Conservation (phyloP, 805 yeast species). For the Ogataea ganodermae region DNA sequence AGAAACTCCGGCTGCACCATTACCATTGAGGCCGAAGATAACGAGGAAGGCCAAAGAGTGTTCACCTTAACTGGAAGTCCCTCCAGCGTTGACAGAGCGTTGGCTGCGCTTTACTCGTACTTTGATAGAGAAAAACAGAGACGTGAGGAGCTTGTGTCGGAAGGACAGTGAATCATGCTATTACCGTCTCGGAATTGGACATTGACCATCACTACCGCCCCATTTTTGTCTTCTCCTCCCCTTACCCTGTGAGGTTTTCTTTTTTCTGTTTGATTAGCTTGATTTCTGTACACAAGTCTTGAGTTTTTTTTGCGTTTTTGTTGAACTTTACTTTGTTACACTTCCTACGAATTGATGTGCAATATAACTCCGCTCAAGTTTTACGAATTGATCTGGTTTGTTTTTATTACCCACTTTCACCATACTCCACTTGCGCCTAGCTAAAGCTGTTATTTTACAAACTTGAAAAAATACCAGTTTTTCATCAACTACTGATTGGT, state of each 20-base stretch:
- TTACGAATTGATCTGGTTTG: not conserved
- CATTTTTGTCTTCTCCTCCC: not conserved
- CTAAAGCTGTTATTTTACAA: conserved; percentile 2
- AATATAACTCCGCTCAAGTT: not conserved
- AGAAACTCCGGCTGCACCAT: conserved; percentile 77
- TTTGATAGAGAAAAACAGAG: conserved; percentile 55
- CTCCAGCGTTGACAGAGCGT: conserved; percentile 58
- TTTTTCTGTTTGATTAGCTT: conserved; percentile 16
- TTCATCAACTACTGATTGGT: not conserved
- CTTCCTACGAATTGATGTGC: conserved; percentile 3
- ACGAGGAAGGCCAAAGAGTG: conserved; percentile 61
- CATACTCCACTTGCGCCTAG: not conserved
- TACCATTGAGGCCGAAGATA: conserved; percentile 69
- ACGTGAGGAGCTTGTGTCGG: conserved; percentile 25
- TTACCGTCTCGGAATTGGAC: conserved; percentile 2
- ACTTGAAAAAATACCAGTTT: not conserved
- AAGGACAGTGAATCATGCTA: conserved; percentile 2
- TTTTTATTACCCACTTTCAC: not conserved
- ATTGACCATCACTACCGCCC: conserved; percentile 1
- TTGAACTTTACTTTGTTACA: not conserved
- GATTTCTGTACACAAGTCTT: conserved; percentile 18
- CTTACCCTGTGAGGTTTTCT: not conserved
- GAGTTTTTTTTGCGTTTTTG: not conserved
- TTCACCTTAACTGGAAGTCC: conserved; percentile 70
- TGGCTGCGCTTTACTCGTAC: conserved; percentile 54